Evolutionary conservation across 495 filamentous ascomycete genomes (phyloP).

Genomic region (Baudoinia panamericana): DNA sequence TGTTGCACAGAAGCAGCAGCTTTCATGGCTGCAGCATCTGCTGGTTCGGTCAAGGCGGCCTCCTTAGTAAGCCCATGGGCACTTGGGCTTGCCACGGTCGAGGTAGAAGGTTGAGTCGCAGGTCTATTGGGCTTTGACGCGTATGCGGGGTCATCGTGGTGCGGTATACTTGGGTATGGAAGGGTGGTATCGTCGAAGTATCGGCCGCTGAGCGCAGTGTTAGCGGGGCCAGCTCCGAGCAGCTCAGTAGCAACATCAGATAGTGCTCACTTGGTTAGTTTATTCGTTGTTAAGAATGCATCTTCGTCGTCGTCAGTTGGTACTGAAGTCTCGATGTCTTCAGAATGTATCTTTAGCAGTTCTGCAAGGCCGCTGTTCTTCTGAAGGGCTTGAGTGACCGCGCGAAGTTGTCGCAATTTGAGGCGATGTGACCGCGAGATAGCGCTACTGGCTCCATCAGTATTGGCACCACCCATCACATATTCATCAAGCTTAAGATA

Average conservation of each 20-base stretch:
- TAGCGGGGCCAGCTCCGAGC: background rate
- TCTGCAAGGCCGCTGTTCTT: slow-evolving; percentile 10
- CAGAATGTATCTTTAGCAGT: background rate
- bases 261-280: slow-evolving; percentile 70
- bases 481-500: too few relatives aligned
- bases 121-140: slow-evolving; percentile 12
- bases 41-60: slow-evolving; percentile 5
- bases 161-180: slow-evolving; percentile 31
- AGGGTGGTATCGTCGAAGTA: slow-evolving; percentile 59
- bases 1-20: background rate
- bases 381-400: slow-evolving; percentile 5
- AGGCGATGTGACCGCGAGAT: background rate
- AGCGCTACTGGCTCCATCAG: too few relatives aligned
- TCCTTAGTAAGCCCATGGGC: slow-evolving; percentile 8
- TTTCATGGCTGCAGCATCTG: background rate
- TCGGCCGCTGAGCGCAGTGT: slow-evolving; percentile 43
- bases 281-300: slow-evolving; percentile 47
- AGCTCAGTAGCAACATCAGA: slow-evolving; percentile 21
- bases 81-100: background rate
- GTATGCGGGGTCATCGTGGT: slow-evolving; percentile 11
- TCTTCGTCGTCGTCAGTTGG: slow-evolving; percentile 36
- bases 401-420: slow-evolving; percentile 18
- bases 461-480: too few relatives aligned
- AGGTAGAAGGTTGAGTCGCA: background rate
- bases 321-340: background rate